phyloP scores from a whole-genome alignment of 345 rosid species.

The Eucalyptus sideroxylon region DNA sequence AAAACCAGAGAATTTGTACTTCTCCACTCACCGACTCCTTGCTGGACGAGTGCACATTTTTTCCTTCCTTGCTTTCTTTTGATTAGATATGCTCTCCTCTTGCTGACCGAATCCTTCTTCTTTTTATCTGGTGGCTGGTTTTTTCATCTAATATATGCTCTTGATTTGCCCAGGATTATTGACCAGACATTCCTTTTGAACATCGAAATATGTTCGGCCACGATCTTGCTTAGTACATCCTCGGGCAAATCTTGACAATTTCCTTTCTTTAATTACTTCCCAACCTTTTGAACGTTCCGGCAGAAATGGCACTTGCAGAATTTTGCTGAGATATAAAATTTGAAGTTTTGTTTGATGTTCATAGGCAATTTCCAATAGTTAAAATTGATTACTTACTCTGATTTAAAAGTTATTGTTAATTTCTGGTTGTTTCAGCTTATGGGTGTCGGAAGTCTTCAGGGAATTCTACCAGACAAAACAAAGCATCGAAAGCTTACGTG shows the following conservation, averaged over 20 bases:
- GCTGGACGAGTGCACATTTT: not conserved
- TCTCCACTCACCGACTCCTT: not conserved
- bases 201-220: too few relatives aligned
- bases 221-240: too few relatives aligned
- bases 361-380: not conserved
- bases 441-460: conserved; percentile 47
- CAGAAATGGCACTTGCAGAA: conserved; percentile 46
- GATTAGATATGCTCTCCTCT: not conserved
- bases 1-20: too few relatives aligned
- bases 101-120: not conserved
- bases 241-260: too few relatives aligned
- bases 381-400: not conserved
- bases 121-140: too few relatives aligned
- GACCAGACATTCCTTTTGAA: too few relatives aligned
- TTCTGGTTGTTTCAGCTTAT: conserved; percentile 29
- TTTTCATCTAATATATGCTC: too few relatives aligned
- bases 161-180: too few relatives aligned
- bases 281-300: conserved; percentile 41
- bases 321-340: not conserved
- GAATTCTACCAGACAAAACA: conserved; percentile 19
- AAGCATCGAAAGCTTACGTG: too few relatives aligned
- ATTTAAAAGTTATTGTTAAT: not conserved
- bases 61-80: not conserved
- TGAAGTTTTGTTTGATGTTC: not conserved
- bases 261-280: too few relatives aligned